Evolutionary conservation across 2,329 filamentous ascomycete species (phyloP).

Genomic region (Exophiala phaeomuriformis): DNA sequence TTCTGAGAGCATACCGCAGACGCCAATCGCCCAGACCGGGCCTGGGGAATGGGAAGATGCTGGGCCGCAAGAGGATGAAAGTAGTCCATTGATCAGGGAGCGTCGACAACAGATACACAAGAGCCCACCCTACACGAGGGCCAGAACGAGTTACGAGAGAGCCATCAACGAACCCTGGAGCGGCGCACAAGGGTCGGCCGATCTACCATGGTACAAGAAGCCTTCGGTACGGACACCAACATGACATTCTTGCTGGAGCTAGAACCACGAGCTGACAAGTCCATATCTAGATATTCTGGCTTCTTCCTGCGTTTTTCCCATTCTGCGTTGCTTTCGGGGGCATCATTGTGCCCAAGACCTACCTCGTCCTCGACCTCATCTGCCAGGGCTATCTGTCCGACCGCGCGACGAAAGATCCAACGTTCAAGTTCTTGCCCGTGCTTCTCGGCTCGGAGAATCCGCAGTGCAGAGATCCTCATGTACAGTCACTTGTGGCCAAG

Average conservation of each 20-base stretch:
- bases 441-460: conserved; percentile 62
- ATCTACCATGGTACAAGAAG: conserved; percentile 43
- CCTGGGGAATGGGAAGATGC: conserved; percentile 18
- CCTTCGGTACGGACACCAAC: conserved; percentile 40
- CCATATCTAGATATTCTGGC: conserved; percentile 62
- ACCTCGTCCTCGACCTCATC: conserved; percentile 74
- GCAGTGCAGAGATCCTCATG: conserved; percentile 71
- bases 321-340: conserved; percentile 84
- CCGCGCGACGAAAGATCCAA: conserved; percentile 51
- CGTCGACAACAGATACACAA: conserved; percentile 11
- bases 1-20: conserved; percentile 8
- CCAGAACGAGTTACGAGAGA: conserved; percentile 20
- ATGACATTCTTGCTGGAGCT: conserved; percentile 9
- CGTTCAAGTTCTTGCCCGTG: conserved; percentile 55
- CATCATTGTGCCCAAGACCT: conserved; percentile 76
- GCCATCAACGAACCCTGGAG: conserved; percentile 26
- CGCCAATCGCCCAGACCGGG: conserved; percentile 1
- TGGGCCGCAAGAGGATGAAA: conserved; percentile 26
- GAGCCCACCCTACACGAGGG: conserved; percentile 9
- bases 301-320: conserved; percentile 70
- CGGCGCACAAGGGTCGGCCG: conserved; percentile 33
- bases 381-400: conserved; percentile 78
- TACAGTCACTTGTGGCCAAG: conserved; percentile 67
- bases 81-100: conserved; percentile 28
- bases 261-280: no score